phyloP scores from a whole-genome alignment of 352 stramenopile genomes.

The Pythium oligandrum region DNA sequence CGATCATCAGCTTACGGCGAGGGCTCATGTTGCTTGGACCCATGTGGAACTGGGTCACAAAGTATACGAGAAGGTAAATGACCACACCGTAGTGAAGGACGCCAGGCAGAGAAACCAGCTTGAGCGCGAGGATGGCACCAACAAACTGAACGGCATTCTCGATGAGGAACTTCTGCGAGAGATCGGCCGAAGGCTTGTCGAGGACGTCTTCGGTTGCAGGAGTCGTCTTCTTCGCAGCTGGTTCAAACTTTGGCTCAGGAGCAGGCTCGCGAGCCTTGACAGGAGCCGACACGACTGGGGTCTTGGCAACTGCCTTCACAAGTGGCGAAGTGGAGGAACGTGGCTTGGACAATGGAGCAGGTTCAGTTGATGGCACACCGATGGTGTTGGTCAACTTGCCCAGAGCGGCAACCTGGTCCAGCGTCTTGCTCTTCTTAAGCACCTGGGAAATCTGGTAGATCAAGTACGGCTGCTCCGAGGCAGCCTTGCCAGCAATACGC shows the following conservation, averaged over 20 bases:
- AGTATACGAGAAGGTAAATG: constrained; percentile 43
- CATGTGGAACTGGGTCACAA: constrained; percentile 47
- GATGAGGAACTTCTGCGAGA: constrained; percentile 32
- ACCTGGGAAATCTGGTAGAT: constrained; percentile 47
- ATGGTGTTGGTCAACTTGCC: constrained; percentile 39
- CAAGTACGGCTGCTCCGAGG: constrained; percentile 60
- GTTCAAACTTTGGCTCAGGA: too few species aligned
- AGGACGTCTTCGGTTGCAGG: constrained; percentile 8
- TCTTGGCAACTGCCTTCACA: background rate
- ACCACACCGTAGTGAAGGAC: constrained; percentile 40
- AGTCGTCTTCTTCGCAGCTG: background rate
- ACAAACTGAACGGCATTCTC: constrained; percentile 50
- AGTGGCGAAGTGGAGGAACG: background rate
- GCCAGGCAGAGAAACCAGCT: constrained; percentile 34
- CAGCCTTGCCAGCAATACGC: constrained; percentile 54
- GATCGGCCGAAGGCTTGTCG: constrained; percentile 11
- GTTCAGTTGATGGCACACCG: background rate
- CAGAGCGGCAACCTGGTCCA: constrained; percentile 18
- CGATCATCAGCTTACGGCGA: constrained; percentile 67
- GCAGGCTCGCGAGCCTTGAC: too few species aligned
- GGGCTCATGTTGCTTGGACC: constrained; percentile 52
- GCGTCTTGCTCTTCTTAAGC: constrained; percentile 45
- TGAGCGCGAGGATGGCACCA: constrained; percentile 40
- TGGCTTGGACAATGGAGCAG: background rate
- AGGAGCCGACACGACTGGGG: background rate